A percentile compares a stretch with the other conserved stretches of the same genome.
Conservation (phyloP, 768 basidiomycete genomes). For the Suillus sp. region DNA sequence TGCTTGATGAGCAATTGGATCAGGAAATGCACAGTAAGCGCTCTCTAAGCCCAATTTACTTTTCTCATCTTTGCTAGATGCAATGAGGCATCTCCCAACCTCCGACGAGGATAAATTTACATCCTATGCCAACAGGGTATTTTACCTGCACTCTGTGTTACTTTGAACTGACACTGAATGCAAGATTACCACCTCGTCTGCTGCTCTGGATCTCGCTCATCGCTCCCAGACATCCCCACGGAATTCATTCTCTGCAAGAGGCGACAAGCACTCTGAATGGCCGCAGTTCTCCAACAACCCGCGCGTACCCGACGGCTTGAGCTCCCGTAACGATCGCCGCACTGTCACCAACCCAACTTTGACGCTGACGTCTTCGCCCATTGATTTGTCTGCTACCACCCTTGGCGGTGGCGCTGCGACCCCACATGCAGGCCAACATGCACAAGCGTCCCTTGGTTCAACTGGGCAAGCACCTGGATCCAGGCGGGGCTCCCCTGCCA, state of each 20-base stretch:
- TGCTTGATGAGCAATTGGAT: slow-evolving; percentile 91
- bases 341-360: slow-evolving; percentile 75
- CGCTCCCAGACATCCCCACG: slow-evolving; percentile 80
- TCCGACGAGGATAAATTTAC: slow-evolving; percentile 88
- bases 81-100: slow-evolving; percentile 84
- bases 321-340: slow-evolving; percentile 62
- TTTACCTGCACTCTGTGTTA: slow-evolving; percentile 9
- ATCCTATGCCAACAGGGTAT: slow-evolving; percentile 66
- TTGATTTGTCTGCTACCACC: slow-evolving; percentile 49
- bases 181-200: slow-evolving; percentile 84
- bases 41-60: slow-evolving; percentile 13
- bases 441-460: slow-evolving; percentile 45
- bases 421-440: slow-evolving; percentile 63
- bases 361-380: slow-evolving; percentile 57
- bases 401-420: slow-evolving; percentile 62
- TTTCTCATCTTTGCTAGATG: slow-evolving; percentile 52
- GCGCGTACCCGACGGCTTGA: slow-evolving; percentile 61
- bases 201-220: slow-evolving; percentile 91
- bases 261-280: slow-evolving; percentile 89
- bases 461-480: slow-evolving; percentile 48
- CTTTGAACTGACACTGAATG: slow-evolving; percentile 9
- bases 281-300: slow-evolving; percentile 77
- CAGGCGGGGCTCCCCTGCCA: slow-evolving; percentile 72
- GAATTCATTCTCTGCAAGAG: slow-evolving; percentile 55
- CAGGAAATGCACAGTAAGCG: slow-evolving; percentile 91